Evolutionary conservation across 139 green algal species (phyloP), one percentile per base, ranked within the genome.

Genomic region (Bryopsis sp.): DNA sequence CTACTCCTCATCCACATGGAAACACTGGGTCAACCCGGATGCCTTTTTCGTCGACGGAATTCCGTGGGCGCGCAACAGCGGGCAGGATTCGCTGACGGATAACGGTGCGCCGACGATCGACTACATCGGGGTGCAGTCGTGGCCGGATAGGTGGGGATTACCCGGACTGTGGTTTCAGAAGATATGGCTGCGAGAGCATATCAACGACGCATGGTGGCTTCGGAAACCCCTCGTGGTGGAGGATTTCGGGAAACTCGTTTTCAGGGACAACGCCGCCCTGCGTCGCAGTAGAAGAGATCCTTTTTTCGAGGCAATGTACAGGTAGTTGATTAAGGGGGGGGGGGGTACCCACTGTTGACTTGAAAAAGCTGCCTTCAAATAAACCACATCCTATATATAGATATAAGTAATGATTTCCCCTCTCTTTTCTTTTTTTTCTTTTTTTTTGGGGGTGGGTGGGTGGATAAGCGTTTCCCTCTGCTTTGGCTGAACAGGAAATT

Each of bases 61-160:
- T 54, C 43, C 43, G 11, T 86, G 79, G 81, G 79, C 66, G 26
- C 26, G 58, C 33, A 58, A 72, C 43, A 61, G 58, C 3, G 80
- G 80, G 2, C 81, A 88, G 58, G 75, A 88, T 70, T 88, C 82
- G 38, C 60, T 70, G 2, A 22, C 22, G 5, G 67, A 87, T 61
- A 64, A 82, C 68, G 26, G 8, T 2, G 28, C 72, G n/a, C 36
- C 64, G n/a, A n/a, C 38, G 36, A 81, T 89, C 31, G 80, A 85
- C 69, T 89, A 82, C 67, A 77, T 75, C 5, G 69, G 70, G 7
- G 67, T 84, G 19, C 83, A 89, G 70, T 29, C 78, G 2, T 89
- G 79, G 82, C 70, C 74, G 2, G 76, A 84, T 66, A 84, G 82
- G 35, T 88, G 82, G 82, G 47, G n/a, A n/a, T n/a, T n/a, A n/a